Base-by-base conservation (phyloP, 75 land plant species). In the Cunninghamia lanceolata region DNA sequence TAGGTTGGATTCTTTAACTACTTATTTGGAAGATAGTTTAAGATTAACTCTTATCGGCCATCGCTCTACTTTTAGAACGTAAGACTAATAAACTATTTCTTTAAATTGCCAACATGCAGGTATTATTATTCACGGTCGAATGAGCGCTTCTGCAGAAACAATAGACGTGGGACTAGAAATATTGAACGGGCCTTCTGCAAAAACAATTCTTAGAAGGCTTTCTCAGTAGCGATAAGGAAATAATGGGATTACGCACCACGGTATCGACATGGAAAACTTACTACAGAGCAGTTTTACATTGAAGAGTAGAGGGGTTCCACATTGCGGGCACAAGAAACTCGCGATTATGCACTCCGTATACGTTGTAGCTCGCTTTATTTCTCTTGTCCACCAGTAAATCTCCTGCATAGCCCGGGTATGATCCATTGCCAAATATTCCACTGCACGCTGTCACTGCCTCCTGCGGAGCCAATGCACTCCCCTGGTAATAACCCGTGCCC, bases 371-470 rank as follows among this genome's bases (percentile, higher is more conserved):
- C 16, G 91, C 88, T 13, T 82, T 39, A 5, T 45, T 83, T 35
- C 19, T 83, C 15, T 79, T 66, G 35, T 90, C 86, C 10, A 83
- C 36, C 45, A 63, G 34, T 25, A 90, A 56, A 52, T 89, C 76
- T 19, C 91, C 91, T 0, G 91, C 88, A 74, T 89, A 40, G 16
- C 91, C 91, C 17, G 91, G 79, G 68, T 56, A 90, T 9, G 91
- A 88, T 7, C 91, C 91, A 43, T 66, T 70, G 10, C 91, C 91
- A n/a, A 68, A 90, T 68, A 90, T 90, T 13, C 91, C 91, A 14
- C 73, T 59, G 79, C 91, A 89, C 6, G 90, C 87, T 10, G 87
- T 85, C 21, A 59, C 91, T 16, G 88, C 91, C 84, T 90, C 91
- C 84, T 89, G 87, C 9, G 91, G 91, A 10, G 73, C 90, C 53